A percentile compares a stretch with the other conserved stretches of the same genome.
phyloP scores from a whole-genome alignment of 2,329 filamentous ascomycete species.

The Bipolaris gigantea region DNA sequence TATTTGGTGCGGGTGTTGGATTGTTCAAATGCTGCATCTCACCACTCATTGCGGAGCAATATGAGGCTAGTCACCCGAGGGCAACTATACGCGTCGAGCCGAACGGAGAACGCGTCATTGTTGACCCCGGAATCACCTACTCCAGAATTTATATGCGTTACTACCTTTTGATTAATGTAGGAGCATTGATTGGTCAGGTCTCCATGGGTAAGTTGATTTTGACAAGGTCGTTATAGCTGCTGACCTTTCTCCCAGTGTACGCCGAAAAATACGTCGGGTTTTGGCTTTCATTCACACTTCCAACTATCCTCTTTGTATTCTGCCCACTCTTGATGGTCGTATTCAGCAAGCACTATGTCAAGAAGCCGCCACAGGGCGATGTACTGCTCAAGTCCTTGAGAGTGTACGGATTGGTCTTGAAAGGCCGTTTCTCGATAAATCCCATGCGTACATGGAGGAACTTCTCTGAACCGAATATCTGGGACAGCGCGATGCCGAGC shows the following conservation, averaged over 20 bases:
- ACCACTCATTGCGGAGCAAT: conserved; percentile 69
- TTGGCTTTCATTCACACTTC: conserved; percentile 69
- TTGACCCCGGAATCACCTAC: conserved; percentile 68
- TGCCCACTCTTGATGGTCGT: conserved; percentile 59
- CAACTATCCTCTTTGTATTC: conserved; percentile 63
- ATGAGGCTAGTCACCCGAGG: conserved; percentile 57
- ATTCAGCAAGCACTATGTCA: conserved; percentile 31
- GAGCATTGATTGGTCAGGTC: conserved; percentile 63
- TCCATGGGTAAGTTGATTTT: conserved; percentile 51
- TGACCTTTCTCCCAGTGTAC: conserved; percentile 52
- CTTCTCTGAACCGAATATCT: conserved; percentile 45
- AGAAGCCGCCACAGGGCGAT: conserved; percentile 67
- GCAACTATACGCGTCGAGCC: conserved; percentile 55
- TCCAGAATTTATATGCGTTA: conserved; percentile 69
- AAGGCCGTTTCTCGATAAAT: conserved; percentile 62
- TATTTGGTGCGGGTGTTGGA: conserved; percentile 49
- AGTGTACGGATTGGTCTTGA: conserved; percentile 62
- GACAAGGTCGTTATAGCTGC: background rate
- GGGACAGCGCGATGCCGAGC: conserved; percentile 64
- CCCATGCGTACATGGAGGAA: conserved; percentile 55
- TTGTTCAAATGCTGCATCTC: conserved; percentile 51
- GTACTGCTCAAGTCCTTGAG: conserved; percentile 68
- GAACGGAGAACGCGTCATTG: conserved; percentile 66
- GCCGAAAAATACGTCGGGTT: conserved; percentile 74
- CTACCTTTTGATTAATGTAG: conserved; percentile 71